Evolutionary conservation across 2,329 filamentous ascomycete species (phyloP).

Genomic region (Fonsecaea monophora): DNA sequence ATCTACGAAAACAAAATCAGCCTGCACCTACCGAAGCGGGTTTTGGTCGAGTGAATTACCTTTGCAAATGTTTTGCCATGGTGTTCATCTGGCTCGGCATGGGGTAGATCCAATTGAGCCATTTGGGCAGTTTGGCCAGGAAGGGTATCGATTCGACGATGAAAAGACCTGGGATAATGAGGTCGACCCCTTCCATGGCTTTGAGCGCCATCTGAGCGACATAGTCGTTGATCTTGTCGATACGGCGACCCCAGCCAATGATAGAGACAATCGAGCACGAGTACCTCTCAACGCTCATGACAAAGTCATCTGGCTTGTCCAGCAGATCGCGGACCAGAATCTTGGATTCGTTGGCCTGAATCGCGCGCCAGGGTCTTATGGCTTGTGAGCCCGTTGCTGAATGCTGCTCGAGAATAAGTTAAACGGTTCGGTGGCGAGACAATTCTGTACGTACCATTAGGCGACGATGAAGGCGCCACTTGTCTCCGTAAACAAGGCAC

Average conservation of each 20-base stretch:
- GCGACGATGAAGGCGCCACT: slow-evolving; percentile 54
- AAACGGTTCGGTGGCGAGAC: background rate
- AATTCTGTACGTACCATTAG: slow-evolving; percentile 47
- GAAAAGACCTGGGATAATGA: slow-evolving; percentile 34
- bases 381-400: slow-evolving; percentile 62
- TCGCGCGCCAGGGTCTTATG: slow-evolving; percentile 58
- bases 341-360: slow-evolving; percentile 66
- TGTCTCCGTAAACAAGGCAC: slow-evolving; percentile 50
- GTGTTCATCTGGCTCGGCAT: slow-evolving; percentile 24
- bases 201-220: slow-evolving; percentile 46
- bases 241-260: slow-evolving; percentile 48
- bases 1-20: slow-evolving; percentile 36
- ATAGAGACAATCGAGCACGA: slow-evolving; percentile 51
- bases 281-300: slow-evolving; percentile 51
- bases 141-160: slow-evolving; percentile 38
- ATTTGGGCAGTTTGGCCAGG: slow-evolving; percentile 57
- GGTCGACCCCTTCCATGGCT: slow-evolving; percentile 35
- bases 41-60: slow-evolving; percentile 31
- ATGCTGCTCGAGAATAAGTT: slow-evolving; percentile 43
- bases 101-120: slow-evolving; percentile 39
- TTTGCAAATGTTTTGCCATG: slow-evolving; percentile 54
- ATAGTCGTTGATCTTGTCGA: slow-evolving; percentile 58
- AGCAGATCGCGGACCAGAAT: slow-evolving; percentile 57
- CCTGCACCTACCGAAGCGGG: background rate
- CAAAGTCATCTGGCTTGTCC: slow-evolving; percentile 45